Evolutionary conservation across 768 basidiomycete genomes (phyloP).

Genomic region (Lactarius hatsudake): DNA sequence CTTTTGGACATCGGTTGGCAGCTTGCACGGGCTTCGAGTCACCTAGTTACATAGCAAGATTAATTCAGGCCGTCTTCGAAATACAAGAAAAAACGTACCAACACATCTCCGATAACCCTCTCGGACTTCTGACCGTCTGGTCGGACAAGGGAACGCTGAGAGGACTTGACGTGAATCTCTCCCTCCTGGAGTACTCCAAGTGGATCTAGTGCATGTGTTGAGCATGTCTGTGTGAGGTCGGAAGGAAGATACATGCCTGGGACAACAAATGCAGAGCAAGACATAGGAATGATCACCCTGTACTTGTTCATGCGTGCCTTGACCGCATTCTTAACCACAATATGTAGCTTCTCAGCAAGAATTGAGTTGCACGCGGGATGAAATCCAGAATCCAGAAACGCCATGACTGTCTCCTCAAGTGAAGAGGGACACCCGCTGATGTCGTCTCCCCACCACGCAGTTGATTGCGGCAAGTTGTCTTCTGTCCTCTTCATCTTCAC

Average conservation of each 20-base stretch:
- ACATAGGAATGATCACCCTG: constrained; percentile 53
- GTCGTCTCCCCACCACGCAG: constrained; percentile 69
- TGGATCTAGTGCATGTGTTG: constrained; percentile 42
- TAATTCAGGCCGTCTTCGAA: not conserved
- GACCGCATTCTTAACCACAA: constrained; percentile 46
- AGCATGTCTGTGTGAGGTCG: not conserved
- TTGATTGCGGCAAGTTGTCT: constrained; percentile 40
- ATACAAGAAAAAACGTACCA: constrained; percentile 39
- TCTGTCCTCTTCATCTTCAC: constrained; percentile 30
- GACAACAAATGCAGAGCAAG: constrained; percentile 58
- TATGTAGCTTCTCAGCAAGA: constrained; percentile 51
- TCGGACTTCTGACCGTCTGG: constrained; percentile 47
- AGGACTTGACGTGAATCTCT: constrained; percentile 58
- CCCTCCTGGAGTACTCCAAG: constrained; percentile 48
- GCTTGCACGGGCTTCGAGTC: constrained; percentile 66
- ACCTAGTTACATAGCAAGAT: constrained; percentile 37
- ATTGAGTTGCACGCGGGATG: constrained; percentile 47
- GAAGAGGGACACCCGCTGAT: constrained; percentile 57
- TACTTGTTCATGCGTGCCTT: constrained; percentile 43
- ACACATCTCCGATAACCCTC: constrained; percentile 52
- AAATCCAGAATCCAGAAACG: constrained; percentile 59
- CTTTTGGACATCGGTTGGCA: constrained; percentile 66
- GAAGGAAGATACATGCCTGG: constrained; percentile 41
- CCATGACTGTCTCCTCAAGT: constrained; percentile 60
- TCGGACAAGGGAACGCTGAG: constrained; percentile 41